A percentile compares a stretch with the other conserved stretches of the same genome.
Evolutionary conservation across 208 protist genomes (phyloP).

Genomic region (Trypanosoma rangeli): DNA sequence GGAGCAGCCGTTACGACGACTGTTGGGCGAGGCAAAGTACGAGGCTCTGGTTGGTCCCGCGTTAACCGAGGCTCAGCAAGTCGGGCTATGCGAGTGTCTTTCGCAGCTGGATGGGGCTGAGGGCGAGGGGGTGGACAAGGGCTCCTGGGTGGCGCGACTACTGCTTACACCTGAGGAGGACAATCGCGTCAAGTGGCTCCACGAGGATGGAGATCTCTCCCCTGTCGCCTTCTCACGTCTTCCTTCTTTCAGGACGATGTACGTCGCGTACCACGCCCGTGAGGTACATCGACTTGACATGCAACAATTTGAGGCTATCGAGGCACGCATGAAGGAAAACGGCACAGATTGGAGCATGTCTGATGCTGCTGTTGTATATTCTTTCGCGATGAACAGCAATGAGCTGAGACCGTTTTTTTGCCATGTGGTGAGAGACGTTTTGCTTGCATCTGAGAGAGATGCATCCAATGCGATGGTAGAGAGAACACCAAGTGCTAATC

Average conservation of each 20-base stretch:
- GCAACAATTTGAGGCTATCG: slow-evolving; percentile 25
- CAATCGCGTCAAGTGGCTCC: slow-evolving; percentile 73
- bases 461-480: not conserved
- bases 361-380: slow-evolving; percentile 26
- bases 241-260: slow-evolving; percentile 73
- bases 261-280: slow-evolving; percentile 45
- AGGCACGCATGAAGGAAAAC: slow-evolving; percentile 29
- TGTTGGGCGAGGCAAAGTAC: slow-evolving; percentile 27
- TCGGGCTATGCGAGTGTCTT: slow-evolving; percentile 41
- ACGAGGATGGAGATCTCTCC: slow-evolving; percentile 53
- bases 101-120: slow-evolving; percentile 7
- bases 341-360: slow-evolving; percentile 29
- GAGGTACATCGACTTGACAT: slow-evolving; percentile 2
- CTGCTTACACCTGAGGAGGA: slow-evolving; percentile 72
- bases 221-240: slow-evolving; percentile 47
- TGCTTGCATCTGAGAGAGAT: slow-evolving; percentile 5
- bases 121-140: not conserved
- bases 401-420: slow-evolving; percentile 22
- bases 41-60: slow-evolving; percentile 31
- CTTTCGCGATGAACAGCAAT: slow-evolving; percentile 18
- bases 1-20: slow-evolving; percentile 25
- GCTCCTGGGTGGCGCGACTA: slow-evolving; percentile 39
- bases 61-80: slow-evolving; percentile 19
- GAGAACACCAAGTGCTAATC: not conserved
- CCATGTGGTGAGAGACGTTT: slow-evolving; percentile 19